These are phyloP conservation scores for Crepidotus variabilis DNA, from an alignment of 768 basidiomycete species.

Conservation along the genomic window DNA sequence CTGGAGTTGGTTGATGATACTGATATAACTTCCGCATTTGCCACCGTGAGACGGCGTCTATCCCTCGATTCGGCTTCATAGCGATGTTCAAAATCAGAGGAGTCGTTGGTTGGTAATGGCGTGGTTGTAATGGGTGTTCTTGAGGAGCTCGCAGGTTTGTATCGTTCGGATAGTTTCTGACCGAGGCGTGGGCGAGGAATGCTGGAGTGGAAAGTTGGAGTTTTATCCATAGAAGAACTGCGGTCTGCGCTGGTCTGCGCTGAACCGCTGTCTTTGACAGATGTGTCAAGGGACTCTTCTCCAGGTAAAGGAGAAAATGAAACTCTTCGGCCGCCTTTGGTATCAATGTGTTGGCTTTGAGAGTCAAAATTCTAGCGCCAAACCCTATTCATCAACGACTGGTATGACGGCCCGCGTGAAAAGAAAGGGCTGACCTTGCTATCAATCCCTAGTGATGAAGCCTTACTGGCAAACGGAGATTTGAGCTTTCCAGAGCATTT, in stretches of 20 bases:
- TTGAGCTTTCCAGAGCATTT: constrained; percentile 22
- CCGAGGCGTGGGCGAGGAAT: neutral
- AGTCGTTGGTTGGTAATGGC: constrained; percentile 16
- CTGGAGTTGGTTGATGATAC: constrained; percentile 40
- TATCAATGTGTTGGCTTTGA: neutral
- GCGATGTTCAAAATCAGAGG: constrained; percentile 37
- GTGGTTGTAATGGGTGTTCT: constrained; percentile 32
- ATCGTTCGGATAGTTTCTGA: constrained; percentile 6
- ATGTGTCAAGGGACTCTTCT: neutral
- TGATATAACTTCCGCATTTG: constrained; percentile 39
- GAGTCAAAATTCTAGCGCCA: neutral
- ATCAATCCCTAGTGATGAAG: constrained; percentile 13
- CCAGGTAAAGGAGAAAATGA: neutral
- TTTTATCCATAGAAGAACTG: neutral
- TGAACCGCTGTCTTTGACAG: neutral
- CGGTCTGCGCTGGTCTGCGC: neutral
- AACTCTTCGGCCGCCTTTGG: neutral
- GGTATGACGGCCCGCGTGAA: neutral
- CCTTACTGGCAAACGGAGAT: constrained; percentile 14
- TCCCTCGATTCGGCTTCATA: constrained; percentile 35
- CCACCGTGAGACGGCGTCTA: constrained; percentile 39
- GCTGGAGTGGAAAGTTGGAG: neutral
- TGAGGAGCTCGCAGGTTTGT: constrained; percentile 14
- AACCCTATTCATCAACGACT: constrained; percentile 1
- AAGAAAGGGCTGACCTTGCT: constrained; percentile 16